Conservation (phyloP, 208 protist species). For the Kentomonas sorsogonicus region DNA sequence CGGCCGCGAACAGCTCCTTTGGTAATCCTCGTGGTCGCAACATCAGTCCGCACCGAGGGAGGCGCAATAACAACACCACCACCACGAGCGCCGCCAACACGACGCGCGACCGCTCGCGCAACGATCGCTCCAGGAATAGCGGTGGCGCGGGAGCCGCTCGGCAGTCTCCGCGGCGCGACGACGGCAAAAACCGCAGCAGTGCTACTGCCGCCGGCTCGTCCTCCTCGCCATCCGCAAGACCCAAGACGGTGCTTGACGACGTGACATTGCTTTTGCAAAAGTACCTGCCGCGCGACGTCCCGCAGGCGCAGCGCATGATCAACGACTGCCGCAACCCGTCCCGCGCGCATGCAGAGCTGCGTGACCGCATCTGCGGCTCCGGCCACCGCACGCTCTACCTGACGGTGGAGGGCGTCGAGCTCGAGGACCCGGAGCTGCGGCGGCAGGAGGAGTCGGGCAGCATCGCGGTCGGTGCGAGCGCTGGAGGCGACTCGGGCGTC, state of each 20-base stretch:
- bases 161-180: not conserved
- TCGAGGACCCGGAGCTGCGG: conserved; percentile 32
- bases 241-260: conserved; percentile 58
- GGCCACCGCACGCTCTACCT: conserved; percentile 63
- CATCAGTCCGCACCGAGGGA: no score
- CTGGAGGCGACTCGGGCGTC: conserved; percentile 31
- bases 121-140: no score
- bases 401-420: conserved; percentile 32
- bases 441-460: conserved; percentile 17
- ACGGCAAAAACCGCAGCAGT: not conserved
- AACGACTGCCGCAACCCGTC: conserved; percentile 45
- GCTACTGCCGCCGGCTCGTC: conserved; percentile 1
- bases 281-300: conserved; percentile 44
- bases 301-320: conserved; percentile 67
- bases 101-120: no score
- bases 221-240: no score
- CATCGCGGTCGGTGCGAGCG: conserved; percentile 33
- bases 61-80: no score
- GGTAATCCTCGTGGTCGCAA: no score
- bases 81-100: no score
- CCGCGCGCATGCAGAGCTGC: conserved; percentile 61
- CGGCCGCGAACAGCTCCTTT: no score
- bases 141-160: not conserved
- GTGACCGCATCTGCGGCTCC: conserved; percentile 32
- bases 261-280: conserved; percentile 68